These are phyloP conservation scores for Ceratobasidium sp. DNA, from an alignment of 1,284 basidiomycete genomes.

Conservation along the genomic window DNA sequence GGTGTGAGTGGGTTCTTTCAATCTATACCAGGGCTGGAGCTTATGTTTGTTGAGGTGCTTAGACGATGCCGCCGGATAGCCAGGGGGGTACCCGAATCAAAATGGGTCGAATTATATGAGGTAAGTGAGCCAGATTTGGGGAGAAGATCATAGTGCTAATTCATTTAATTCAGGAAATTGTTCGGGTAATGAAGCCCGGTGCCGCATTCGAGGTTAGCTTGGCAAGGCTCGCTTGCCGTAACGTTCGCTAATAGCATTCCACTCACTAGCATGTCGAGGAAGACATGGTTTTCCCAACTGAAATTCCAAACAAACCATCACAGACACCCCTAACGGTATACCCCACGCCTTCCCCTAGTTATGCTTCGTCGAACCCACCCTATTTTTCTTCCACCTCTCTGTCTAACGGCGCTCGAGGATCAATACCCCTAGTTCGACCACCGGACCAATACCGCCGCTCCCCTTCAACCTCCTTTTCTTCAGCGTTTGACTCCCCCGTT, in stretches of 20 bases:
- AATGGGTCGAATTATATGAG: constrained; percentile 31
- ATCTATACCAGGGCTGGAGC: not conserved
- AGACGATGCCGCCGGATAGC: constrained; percentile 39
- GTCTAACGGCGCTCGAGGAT: constrained; percentile 2
- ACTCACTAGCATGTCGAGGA: constrained; percentile 35
- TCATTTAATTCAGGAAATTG: constrained; percentile 29
- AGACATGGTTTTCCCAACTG: constrained; percentile 36
- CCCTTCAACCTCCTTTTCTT: constrained; percentile 38
- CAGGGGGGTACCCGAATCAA: constrained; percentile 39
- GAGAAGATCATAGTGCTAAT: not conserved
- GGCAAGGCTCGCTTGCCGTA: not conserved
- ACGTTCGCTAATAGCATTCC: not conserved
- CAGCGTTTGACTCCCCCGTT: constrained; percentile 26
- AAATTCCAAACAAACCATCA: constrained; percentile 28
- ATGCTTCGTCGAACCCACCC: constrained; percentile 13
- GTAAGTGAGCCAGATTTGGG: not conserved
- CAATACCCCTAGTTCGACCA: not conserved
- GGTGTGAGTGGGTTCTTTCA: constrained; percentile 19
- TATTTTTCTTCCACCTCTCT: constrained; percentile 39
- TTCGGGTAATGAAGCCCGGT: constrained; percentile 40
- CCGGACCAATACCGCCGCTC: constrained; percentile 39
- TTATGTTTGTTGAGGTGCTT: not conserved
- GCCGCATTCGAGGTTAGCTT: constrained; percentile 33
- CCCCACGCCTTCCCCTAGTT: constrained; percentile 32
- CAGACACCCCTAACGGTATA: constrained; percentile 17